These are phyloP conservation scores for Seiridium unicorne DNA, from an alignment of 2,329 filamentous ascomycete genomes.

Conservation along the genomic window DNA sequence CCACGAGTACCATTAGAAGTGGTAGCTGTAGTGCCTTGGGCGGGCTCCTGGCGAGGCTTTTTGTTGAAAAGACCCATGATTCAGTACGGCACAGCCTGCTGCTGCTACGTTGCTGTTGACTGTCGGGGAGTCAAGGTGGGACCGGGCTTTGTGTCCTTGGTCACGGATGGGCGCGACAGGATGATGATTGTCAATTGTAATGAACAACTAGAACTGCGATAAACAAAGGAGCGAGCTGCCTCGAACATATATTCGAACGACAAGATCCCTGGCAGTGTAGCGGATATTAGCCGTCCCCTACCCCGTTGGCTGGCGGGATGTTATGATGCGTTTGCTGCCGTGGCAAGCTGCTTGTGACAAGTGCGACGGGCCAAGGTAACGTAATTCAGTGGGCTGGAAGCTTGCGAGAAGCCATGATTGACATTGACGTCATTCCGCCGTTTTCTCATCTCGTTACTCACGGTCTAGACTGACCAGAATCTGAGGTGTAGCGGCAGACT, in stretches of 20 bases:
- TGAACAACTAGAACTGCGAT: too few species aligned
- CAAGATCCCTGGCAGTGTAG: too few species aligned
- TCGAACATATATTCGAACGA: too few species aligned
- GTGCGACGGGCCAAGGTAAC: not conserved
- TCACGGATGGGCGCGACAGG: too few species aligned
- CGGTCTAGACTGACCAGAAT: not conserved
- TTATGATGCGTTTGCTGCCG: not conserved
- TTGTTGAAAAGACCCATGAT: slow-evolving; percentile 8
- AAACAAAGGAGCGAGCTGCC: too few species aligned
- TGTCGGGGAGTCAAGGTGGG: too few species aligned
- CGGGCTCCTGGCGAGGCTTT: slow-evolving; percentile 3
- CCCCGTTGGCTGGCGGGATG: not conserved
- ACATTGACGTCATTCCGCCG: not conserved
- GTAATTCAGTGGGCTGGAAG: not conserved
- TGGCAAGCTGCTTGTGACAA: too few species aligned
- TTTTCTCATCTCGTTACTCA: not conserved
- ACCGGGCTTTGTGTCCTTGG: too few species aligned
- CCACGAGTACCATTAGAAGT: not conserved
- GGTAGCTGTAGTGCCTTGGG: not conserved
- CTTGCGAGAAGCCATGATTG: not conserved
- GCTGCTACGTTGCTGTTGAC: too few species aligned
- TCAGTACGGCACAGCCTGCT: too few species aligned
- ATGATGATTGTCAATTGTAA: too few species aligned
- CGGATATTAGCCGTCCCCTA: not conserved
- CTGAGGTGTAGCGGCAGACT: not conserved